Evolutionary conservation across 129 eudicot genomes (phyloP), one percentile per base, ranked within the genome.

Genomic region (Pulicaria dysenterica): DNA sequence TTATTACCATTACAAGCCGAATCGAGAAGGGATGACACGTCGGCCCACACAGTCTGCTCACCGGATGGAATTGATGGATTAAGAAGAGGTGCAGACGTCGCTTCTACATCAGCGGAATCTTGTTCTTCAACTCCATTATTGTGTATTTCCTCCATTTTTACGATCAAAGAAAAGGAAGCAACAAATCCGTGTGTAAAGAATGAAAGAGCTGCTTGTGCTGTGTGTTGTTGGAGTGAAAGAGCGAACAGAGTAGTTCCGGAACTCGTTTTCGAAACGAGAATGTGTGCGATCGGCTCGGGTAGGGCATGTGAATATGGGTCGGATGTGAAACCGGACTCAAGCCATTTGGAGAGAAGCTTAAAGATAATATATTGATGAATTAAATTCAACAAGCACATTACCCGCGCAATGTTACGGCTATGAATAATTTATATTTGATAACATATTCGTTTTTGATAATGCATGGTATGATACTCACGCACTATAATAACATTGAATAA

Each of bases 31-130:
- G 85, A 64, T 1, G 96, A 87, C 54, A 85, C 95, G 50, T 92
- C 98, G 44, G 91, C 75, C 96, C 96, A 89, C 36, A 80, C 95
- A 45, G 90, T 64, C 61, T 86, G 86, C 16, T 85, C 91, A 24
- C 90, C 90, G 69, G 91, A 86, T 19, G 95, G 84, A 17, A 86
- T 79, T n/a, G 87, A 73, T 58, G 95, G 74, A 64, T 72, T 72
- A 5, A 70, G 36, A 46, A 77, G 67, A 41, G 66, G 61, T 36
- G 1, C 61, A 48, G 40, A 42, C 47, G 74, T 45, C 48, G 60
- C 40, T 68, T 68, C 72, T 46, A 47, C 60, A 56, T 72, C 65
- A 37, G 4, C 61, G 14, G 77, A 73, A 47, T 76, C 75, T 19
- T 73, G 69, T 67, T 78, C 70, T 40, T 43, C 77, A 13, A 37